Conservation (phyloP, 1,284 basidiomycete genomes). For the Heterobasidion irregulare region DNA sequence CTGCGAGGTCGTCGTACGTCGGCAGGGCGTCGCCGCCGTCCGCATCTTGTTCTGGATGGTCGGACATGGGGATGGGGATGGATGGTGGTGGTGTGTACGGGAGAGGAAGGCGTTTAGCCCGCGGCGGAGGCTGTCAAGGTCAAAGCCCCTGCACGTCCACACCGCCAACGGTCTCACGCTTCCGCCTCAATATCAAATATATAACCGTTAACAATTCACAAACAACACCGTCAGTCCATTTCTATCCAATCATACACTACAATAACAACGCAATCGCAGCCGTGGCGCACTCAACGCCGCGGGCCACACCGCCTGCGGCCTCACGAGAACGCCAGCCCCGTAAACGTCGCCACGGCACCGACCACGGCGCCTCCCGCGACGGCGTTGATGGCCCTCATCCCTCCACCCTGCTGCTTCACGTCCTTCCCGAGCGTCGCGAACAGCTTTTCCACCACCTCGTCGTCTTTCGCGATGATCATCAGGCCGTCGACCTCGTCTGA, state of each 20-base stretch:
- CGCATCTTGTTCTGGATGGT: constrained; percentile 46
- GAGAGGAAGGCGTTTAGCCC: neutral
- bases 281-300: no score
- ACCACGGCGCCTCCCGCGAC: constrained; percentile 10
- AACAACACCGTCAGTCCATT: neutral
- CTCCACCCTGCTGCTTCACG: neutral
- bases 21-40: constrained; percentile 56
- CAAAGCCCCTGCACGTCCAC: neutral
- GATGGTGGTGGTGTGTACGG: neutral
- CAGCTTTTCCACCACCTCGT: constrained; percentile 26
- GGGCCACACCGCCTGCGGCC: no score
- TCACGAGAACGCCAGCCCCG: constrained; percentile 6
- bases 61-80: constrained; percentile 13
- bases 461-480: constrained; percentile 42
- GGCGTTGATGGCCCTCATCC: constrained; percentile 4
- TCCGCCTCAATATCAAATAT: neutral
- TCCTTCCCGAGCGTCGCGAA: constrained; percentile 5
- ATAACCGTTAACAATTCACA: neutral
- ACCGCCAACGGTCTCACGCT: no score
- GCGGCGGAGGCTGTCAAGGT: neutral
- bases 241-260: neutral
- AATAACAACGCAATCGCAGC: no score
- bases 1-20: constrained; percentile 68
- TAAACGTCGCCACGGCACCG: constrained; percentile 13
- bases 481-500: constrained; percentile 28